Conservation (phyloP, 1,284 basidiomycete genomes). For the Ganoderma sp. region DNA sequence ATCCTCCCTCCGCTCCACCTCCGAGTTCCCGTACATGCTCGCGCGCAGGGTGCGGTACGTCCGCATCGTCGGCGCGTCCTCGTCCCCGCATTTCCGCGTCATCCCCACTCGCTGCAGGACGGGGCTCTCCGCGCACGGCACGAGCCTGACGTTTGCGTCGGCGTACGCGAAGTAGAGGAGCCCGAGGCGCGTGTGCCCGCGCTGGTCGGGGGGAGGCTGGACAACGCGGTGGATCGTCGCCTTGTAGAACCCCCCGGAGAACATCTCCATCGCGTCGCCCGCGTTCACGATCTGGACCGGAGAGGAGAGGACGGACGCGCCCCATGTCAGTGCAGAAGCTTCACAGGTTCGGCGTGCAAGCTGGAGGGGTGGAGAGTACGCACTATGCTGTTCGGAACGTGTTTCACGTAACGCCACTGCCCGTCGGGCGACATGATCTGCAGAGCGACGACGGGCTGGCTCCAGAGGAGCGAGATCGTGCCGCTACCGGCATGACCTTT, state of each 20-base stretch:
- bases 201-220: slow-evolving; percentile 55
- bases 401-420: slow-evolving; percentile 58
- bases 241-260: slow-evolving; percentile 57
- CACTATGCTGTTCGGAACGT: not conserved
- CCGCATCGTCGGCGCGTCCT: slow-evolving; percentile 44
- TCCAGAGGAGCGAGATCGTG: slow-evolving; percentile 35
- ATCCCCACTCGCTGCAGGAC: slow-evolving; percentile 46
- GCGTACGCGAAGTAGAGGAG: slow-evolving; percentile 54
- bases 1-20: slow-evolving; percentile 41
- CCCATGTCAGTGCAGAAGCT: too few species aligned
- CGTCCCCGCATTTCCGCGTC: slow-evolving; percentile 39
- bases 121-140: slow-evolving; percentile 48
- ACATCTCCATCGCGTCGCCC: slow-evolving; percentile 63
- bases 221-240: slow-evolving; percentile 46
- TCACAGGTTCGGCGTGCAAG: too few species aligned
- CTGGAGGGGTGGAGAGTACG: too few species aligned
- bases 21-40: slow-evolving; percentile 42
- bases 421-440: slow-evolving; percentile 54
- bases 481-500: slow-evolving; percentile 57
- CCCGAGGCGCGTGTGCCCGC: slow-evolving; percentile 51
- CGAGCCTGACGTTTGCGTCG: slow-evolving; percentile 41
- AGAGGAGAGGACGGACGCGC: too few species aligned
- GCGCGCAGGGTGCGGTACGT: slow-evolving; percentile 44
- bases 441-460: slow-evolving; percentile 33
- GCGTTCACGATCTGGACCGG: slow-evolving; percentile 55